Base-by-base conservation (phyloP, 345 rosid species). In the Eucalyptus sp. region DNA sequence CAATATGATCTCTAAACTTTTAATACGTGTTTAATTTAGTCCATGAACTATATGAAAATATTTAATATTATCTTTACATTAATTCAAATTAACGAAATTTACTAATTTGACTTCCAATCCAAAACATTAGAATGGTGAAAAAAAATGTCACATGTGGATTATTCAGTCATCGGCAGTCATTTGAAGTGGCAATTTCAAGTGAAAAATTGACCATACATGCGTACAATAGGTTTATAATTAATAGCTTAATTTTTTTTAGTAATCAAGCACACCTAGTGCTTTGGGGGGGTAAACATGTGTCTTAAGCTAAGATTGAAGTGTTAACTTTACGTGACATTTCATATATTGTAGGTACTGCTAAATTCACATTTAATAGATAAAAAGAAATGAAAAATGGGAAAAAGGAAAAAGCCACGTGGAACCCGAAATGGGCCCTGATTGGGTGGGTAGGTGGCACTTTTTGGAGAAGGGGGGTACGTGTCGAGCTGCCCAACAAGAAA, bases 21-120 rank as follows among this genome's bases (percentile, higher is more conserved):
- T 3, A 0, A 0, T 62, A 13, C 0, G 1, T 62, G 0, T 6
- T 27, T 29, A 29, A 62, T 62, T 62, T 62, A 62, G 2, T 56
- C 13, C 6, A 1, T 18, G 10, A 7, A 25, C 1, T 25, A 1
- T 58, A 58, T 58, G 15, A 58, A 58, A 58, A 24, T 58, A 5
- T 11, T 0, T 2, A 1, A 60, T 27, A 27, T 0, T 2, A 0
- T 11, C 29, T 0, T 60, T 60, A 0, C 4, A 60, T 60, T 60
- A 5, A 60, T 27, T 60, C n/a, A 60, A 60, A 0, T 60, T 0
- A 60, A 27, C 0, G 15, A 3, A 60, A 60, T 60, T 60, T 60
- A 0, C 3, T 11, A 0, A 60, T 11, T 60, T 25, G 31, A 25
- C 14, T 60, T 27, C 7, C 2, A 60, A 60, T 27, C 0, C 0